phyloP scores from a whole-genome alignment of 352 stramenopile genomes.

The Phytophthora citricola region DNA sequence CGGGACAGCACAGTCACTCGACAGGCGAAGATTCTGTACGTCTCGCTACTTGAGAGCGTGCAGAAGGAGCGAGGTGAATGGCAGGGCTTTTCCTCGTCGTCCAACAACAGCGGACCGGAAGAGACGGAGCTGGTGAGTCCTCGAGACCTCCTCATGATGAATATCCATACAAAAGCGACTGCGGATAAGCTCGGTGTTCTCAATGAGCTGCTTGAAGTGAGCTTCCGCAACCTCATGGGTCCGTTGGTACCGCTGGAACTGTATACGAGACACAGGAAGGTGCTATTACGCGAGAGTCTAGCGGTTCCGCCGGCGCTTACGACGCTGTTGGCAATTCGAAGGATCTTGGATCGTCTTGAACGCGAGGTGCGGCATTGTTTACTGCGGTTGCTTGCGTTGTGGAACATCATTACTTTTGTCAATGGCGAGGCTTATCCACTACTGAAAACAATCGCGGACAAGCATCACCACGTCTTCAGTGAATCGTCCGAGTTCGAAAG shows the following conservation, averaged over 20 bases:
- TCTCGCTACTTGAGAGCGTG: slow-evolving; percentile 66
- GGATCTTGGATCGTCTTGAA: slow-evolving; percentile 53
- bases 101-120: slow-evolving; percentile 31
- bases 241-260: slow-evolving; percentile 51
- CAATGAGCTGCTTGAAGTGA: slow-evolving; percentile 70
- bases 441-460: slow-evolving; percentile 54
- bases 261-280: slow-evolving; percentile 55
- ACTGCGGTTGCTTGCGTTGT: slow-evolving; percentile 61
- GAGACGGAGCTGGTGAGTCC: slow-evolving; percentile 17
- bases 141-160: slow-evolving; percentile 26
- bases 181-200: slow-evolving; percentile 50
- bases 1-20: slow-evolving; percentile 48
- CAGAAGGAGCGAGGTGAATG: slow-evolving; percentile 76
- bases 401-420: slow-evolving; percentile 55
- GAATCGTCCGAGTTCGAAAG: slow-evolving; percentile 68
- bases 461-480: slow-evolving; percentile 64
- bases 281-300: slow-evolving; percentile 42
- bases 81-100: slow-evolving; percentile 55
- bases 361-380: slow-evolving; percentile 60
- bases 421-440: slow-evolving; percentile 41
- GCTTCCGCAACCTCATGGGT: slow-evolving; percentile 70
- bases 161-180: slow-evolving; percentile 13
- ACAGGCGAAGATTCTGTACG: slow-evolving; percentile 70
- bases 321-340: slow-evolving; percentile 52
- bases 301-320: slow-evolving; percentile 47